Base-by-base conservation (phyloP, 495 filamentous ascomycete genomes). In the Baudoinia panamericana region DNA sequence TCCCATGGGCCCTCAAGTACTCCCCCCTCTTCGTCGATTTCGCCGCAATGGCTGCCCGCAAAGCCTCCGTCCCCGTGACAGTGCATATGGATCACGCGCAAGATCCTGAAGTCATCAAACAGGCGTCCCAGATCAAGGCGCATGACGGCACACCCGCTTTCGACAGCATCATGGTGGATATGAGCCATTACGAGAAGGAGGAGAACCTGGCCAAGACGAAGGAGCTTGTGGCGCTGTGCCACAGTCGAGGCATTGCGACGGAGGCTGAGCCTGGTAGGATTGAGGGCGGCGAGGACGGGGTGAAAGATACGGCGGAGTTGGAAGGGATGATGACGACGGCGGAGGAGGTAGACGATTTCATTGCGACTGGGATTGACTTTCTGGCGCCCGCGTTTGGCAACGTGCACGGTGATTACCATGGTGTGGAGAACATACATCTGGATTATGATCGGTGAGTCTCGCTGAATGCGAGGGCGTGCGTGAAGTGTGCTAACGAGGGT, bases 341-440 rank as follows among this genome's bases (percentile, higher is more conserved):
- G 0, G 80, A 82, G 56, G 73, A 87, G 58, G 80, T 78, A 27
- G 61, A 72, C 54, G 73, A 81, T 58, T 88, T 88, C 58, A 78
- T 84, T 0, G 69, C 65, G 8, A 84, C 80, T 19, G 83, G 84
- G 0, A 84, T 87, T 46, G 79, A 86, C 57, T 84, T 80, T 74
- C 58, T 88, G 12, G 83, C 82, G 9, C 84, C 84, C 0, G 80
- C 82, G 7, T 88, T 92, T 58, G 83, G 82, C 3, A 88, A 88
- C 56, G 79, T 92, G 26, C 82, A 88, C 63, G 83, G 84, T 5
- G 74, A 78, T 50, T 92, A 88, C 60, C 17, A 24, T 12, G 82
- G 82, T 0, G 73, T 76, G 0, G 58, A 78, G 9, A 82, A 82
- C 0, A 79, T 84, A 19, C 71, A 71, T 63, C 54, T 84, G 28